These are phyloP conservation scores for Citrus sinensis DNA, from an alignment of 345 rosid genomes.

Conservation along the genomic window DNA sequence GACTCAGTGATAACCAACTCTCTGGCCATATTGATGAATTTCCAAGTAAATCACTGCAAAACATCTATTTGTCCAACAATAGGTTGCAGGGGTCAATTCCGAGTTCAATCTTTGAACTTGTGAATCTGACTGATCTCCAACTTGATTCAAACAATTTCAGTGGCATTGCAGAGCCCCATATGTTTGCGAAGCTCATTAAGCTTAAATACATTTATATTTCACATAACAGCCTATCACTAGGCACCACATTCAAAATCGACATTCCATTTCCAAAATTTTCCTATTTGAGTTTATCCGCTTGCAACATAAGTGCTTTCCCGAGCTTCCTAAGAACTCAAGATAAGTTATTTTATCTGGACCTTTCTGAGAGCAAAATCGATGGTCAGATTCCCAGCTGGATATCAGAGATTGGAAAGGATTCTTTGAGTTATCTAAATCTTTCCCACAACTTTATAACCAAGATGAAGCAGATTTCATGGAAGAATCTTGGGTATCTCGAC, in stretches of 20 bases:
- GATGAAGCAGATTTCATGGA: not conserved
- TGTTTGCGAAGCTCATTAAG: constrained; percentile 17
- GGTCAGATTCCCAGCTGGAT: not conserved
- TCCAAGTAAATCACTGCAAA: not conserved
- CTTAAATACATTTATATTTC: constrained; percentile 10
- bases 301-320: not conserved
- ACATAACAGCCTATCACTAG: not conserved
- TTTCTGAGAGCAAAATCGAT: not conserved
- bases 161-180: constrained; percentile 6
- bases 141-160: constrained; percentile 21
- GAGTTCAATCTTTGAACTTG: not conserved
- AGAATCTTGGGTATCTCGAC: not conserved
- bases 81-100: constrained; percentile 18
- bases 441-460: not conserved
- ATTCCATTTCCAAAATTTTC: not conserved
- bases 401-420: not conserved
- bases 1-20: not conserved
- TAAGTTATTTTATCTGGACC: not conserved
- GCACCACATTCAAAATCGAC: not conserved
- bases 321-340: not conserved
- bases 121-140: not conserved
- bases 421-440: not conserved
- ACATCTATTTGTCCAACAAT: constrained; percentile 6
- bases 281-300: not conserved
- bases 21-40: constrained; percentile 13